phyloP scores from a whole-genome alignment of 352 stramenopile species.

The Pythium apleroticum region DNA sequence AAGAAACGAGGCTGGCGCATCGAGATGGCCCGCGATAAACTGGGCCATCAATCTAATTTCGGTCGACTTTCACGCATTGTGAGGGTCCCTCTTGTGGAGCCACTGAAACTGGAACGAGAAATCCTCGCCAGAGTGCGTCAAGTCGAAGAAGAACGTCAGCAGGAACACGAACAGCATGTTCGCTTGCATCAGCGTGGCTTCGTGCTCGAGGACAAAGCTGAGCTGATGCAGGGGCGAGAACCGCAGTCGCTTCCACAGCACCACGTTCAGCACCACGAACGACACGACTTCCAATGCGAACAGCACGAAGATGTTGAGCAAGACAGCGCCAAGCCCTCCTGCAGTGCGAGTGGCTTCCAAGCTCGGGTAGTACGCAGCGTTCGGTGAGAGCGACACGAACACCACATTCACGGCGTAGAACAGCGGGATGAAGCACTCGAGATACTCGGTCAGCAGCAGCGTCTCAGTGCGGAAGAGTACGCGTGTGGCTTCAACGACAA shows the following conservation, averaged over 20 bases:
- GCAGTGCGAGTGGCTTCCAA: not conserved
- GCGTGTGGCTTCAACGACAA: not conserved
- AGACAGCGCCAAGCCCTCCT: not conserved
- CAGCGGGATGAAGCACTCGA: conserved; percentile 24
- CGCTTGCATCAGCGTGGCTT: conserved; percentile 19
- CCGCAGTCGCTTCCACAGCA: conserved; percentile 5
- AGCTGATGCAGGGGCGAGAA: conserved; percentile 17
- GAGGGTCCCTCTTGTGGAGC: not conserved
- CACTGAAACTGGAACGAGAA: conserved; percentile 27
- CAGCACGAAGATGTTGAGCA: not conserved
- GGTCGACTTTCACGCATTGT: too few species aligned
- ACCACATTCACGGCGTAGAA: conserved; percentile 26
- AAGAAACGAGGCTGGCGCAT: too few species aligned
- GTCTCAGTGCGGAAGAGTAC: conserved; percentile 26
- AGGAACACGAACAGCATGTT: conserved; percentile 21
- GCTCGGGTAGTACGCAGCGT: conserved; percentile 28
- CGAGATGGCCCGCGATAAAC: too few species aligned
- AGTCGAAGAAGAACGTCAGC: conserved; percentile 25
- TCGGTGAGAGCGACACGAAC: conserved; percentile 26
- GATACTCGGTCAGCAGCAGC: conserved; percentile 26
- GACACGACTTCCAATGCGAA: conserved; percentile 2
- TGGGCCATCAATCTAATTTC: too few species aligned
- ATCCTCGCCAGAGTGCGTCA: conserved; percentile 20
- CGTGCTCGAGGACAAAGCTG: conserved; percentile 25
- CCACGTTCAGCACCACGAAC: conserved; percentile 2